Percentiles rank a stretch among this genome's conserved stretches.
Conservation (phyloP, 331 rosid genomes). For the Arachis monticola region DNA sequence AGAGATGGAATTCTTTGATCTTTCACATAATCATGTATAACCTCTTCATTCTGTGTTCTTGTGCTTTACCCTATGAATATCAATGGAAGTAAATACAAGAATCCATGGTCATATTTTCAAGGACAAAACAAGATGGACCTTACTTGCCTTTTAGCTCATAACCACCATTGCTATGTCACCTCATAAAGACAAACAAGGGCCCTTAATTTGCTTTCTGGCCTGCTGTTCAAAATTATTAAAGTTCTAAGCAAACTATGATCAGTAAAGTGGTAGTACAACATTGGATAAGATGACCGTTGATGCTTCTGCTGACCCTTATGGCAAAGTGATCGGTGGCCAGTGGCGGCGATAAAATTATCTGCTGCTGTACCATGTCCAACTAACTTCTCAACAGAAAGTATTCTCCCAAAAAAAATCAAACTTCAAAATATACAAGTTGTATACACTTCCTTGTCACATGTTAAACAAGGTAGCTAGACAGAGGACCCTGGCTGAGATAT, state of each 20-base stretch:
- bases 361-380: slow-evolving; percentile 10
- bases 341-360: too few species aligned
- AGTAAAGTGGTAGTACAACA: not conserved
- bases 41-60: not conserved
- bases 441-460: slow-evolving; percentile 62
- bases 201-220: slow-evolving; percentile 71
- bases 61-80: not conserved
- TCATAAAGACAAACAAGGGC: slow-evolving; percentile 38
- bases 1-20: not conserved
- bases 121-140: slow-evolving; percentile 23
- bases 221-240: slow-evolving; percentile 42
- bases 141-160: slow-evolving; percentile 25
- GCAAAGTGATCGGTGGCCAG: too few species aligned
- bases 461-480: slow-evolving; percentile 50
- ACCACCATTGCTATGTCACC: slow-evolving; percentile 43
- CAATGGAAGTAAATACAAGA: slow-evolving; percentile 13
- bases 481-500: slow-evolving; percentile 65
- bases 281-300: not conserved
- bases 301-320: too few species aligned
- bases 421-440: not conserved
- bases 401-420: not conserved
- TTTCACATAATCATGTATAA: not conserved
- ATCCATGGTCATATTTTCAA: slow-evolving; percentile 14
- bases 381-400: slow-evolving; percentile 14
- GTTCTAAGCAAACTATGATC: slow-evolving; percentile 36